Base-by-base conservation (phyloP, 768 basidiomycete species). In the Rhizopogon vesiculosus region DNA sequence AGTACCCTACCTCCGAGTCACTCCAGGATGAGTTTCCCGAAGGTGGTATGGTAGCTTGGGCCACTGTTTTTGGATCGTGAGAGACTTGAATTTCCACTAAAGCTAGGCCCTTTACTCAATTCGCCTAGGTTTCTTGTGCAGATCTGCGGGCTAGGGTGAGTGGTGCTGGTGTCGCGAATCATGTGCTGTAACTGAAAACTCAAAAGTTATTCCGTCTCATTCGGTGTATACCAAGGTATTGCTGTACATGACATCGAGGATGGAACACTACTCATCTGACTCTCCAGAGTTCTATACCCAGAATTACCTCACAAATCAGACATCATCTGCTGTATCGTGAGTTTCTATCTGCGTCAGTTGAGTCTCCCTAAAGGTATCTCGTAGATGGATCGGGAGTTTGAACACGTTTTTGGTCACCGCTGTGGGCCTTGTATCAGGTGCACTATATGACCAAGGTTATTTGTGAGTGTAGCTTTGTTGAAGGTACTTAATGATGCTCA, bases 381-480 rank as follows among this genome's bases (percentile, higher is more conserved):
- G 40, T 48, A 71, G 70, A 9, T 75, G 71, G 71, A 76, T 84
- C 55, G 81, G 81, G 42, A 75, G 79, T 19, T 61, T 74, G 22
- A 78, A 81, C 58, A 61, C 75, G 0, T 74, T 77, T 42, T 63
- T 79, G 5, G 58, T 70, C n/a, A 58, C 76, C 25, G 62, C 66
- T 0, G 56, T 67, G 22, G 72, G 79, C 10, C 54, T 78, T 12
- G 39, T 79, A 38, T 62, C 75, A 5, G 82, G 82, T 2, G 62
- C 71, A 51, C 73, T 76, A 7, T 79, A 76, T 58, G 82, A 83
- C 51, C 69, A 69, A 16, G 82, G 82, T 53, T 77, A 78, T 66
- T 81, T 78, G 76, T 77, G 58, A 52, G 69, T 54, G 19, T 39
- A n/a, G 42, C 9, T 19, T 9, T n/a, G 3, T 5, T 12, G 35